Conservation (phyloP, 2,329 filamentous ascomycete species). For the Aspergillus persii region DNA sequence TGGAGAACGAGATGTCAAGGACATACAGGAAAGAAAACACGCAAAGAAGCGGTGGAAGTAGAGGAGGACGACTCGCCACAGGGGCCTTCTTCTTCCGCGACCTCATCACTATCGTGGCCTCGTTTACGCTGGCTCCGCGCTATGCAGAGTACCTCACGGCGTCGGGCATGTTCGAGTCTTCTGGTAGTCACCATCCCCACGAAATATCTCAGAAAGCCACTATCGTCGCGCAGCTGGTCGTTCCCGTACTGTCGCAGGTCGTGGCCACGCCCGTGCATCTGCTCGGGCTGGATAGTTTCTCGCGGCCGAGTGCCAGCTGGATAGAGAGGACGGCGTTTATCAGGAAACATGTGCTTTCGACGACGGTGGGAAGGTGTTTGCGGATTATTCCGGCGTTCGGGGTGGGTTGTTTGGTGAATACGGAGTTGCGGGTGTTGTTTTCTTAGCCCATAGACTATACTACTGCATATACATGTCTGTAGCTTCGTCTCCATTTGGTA, state of each 20-base stretch:
- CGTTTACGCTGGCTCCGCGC: conserved; percentile 27
- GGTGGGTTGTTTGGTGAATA: conserved; percentile 65
- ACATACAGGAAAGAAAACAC: background rate
- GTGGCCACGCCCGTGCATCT: conserved; percentile 79
- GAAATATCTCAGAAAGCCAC: background rate
- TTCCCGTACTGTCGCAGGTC: conserved; percentile 74
- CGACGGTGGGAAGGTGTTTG: conserved; percentile 67
- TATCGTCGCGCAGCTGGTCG: conserved; percentile 64
- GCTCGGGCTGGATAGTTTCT: conserved; percentile 69
- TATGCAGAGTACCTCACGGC: conserved; percentile 11
- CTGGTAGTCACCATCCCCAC: background rate
- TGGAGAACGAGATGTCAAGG: background rate
- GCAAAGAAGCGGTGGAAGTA: background rate
- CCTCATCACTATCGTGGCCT: conserved; percentile 73
- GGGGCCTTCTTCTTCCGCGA: conserved; percentile 73
- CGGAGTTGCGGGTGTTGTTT: background rate
- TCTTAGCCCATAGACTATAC: background rate
- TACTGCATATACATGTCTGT: too few relatives aligned
- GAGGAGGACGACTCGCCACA: conserved; percentile 11
- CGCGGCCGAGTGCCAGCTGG: background rate
- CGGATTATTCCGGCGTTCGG: conserved; percentile 85
- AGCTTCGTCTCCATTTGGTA: too few relatives aligned
- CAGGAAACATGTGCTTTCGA: conserved; percentile 67
- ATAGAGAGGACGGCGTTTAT: conserved; percentile 60
- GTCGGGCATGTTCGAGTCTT: conserved; percentile 19